Conservation (phyloP, 179 eudicot genomes). For the Gypsophila paniculata region DNA sequence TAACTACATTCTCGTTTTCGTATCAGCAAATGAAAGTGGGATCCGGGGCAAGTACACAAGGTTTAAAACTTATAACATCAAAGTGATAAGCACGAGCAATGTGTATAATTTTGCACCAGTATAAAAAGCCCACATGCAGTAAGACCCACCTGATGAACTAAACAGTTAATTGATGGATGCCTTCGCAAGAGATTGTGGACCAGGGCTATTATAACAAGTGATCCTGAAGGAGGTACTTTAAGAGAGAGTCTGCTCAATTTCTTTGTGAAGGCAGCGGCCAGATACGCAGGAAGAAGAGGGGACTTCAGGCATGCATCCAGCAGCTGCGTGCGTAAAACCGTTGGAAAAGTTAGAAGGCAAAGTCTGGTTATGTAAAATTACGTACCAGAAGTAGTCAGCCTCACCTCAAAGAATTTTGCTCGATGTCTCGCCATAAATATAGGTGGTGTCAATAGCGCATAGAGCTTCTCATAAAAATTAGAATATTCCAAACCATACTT, state of each 20-base stretch:
- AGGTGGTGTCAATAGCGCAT: constrained; percentile 73
- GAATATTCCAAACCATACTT: constrained; percentile 79
- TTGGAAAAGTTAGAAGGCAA: constrained; percentile 6
- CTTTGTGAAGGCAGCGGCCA: constrained; percentile 92
- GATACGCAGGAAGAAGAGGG: constrained; percentile 85
- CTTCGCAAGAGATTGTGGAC: constrained; percentile 80
- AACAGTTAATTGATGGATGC: constrained; percentile 82
- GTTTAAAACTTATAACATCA: not conserved
- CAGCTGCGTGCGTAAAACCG: constrained; percentile 45
- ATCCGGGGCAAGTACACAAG: not conserved
- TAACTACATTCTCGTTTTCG: not conserved
- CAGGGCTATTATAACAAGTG: constrained; percentile 65
- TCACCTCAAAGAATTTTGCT: constrained; percentile 87
- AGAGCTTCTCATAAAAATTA: constrained; percentile 83
- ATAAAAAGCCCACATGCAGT: not conserved
- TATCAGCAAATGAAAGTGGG: constrained; percentile 6
- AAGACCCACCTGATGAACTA: constrained; percentile 69
- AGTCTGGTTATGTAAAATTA: not conserved
- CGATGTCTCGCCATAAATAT: constrained; percentile 90
- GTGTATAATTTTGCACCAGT: not conserved
- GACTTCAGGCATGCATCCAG: constrained; percentile 91
- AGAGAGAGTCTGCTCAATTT: constrained; percentile 89
- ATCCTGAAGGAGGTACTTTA: constrained; percentile 81
- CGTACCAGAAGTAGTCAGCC: constrained; percentile 15
- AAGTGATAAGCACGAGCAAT: not conserved